Conservation (phyloP, 2,329 filamentous ascomycete genomes). For the Reticulascus tulasneorum region DNA sequence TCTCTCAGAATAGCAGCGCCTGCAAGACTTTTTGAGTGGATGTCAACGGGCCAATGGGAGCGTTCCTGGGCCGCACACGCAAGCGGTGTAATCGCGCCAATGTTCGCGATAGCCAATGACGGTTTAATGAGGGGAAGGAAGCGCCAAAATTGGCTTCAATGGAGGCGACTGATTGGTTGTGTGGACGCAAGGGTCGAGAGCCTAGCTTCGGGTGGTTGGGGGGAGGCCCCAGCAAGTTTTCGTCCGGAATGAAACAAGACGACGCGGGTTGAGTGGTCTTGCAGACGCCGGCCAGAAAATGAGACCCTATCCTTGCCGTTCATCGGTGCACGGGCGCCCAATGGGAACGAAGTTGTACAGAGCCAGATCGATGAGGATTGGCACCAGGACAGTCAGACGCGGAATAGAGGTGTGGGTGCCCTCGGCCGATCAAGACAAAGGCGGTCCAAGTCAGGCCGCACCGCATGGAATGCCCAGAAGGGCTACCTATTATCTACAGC, state of each 20-base stretch:
- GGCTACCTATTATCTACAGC: too few relatives aligned
- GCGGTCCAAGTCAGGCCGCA: too few relatives aligned
- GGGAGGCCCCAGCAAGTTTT: too few relatives aligned
- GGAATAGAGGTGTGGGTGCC: too few relatives aligned
- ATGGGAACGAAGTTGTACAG: too few relatives aligned
- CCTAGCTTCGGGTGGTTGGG: conserved; percentile 2
- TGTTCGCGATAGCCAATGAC: conserved; percentile 2
- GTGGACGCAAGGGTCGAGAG: background rate
- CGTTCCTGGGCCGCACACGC: background rate
- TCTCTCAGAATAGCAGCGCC: conserved; percentile 8
- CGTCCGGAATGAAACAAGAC: conserved; percentile 5
- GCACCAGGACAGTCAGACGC: too few relatives aligned
- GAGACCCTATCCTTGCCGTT: too few relatives aligned
- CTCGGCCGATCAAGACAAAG: too few relatives aligned
- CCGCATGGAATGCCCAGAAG: too few relatives aligned
- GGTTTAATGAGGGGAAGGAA: background rate
- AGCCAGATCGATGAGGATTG: too few relatives aligned
- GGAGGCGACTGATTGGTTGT: background rate
- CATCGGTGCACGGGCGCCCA: too few relatives aligned
- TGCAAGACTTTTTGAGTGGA: conserved; percentile 3
- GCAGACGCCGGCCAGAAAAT: conserved; percentile 13
- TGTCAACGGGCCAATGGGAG: conserved; percentile 6
- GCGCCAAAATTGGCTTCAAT: conserved; percentile 8
- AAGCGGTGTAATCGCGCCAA: background rate
- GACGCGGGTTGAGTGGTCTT: conserved; percentile 4